Evolutionary conservation across 257 asterid species (phyloP), one percentile per base, ranked within the genome.

Genomic region (Echites panduratus): DNA sequence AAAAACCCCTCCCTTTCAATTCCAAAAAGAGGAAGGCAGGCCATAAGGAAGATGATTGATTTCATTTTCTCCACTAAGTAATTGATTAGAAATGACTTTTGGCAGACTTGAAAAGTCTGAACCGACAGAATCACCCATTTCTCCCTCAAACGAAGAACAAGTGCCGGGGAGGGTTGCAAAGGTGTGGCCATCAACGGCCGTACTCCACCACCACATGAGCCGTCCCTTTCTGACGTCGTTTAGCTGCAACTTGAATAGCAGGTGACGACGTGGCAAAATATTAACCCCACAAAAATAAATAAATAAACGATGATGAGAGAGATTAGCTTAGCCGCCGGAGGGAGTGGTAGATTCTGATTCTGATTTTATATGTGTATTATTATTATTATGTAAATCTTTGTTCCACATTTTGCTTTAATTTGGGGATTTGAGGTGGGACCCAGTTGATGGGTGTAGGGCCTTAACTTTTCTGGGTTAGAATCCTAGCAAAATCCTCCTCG

Each of bases 401-500:
- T 54, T 64, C 66, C 59, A 53, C 59, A 20, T 53, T 19, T 2
- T 53, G 22, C 9, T 19, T 19, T 0, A 7, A n/a, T 20, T 1
- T 4, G 22, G n/a, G 38, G 38, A 3, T 1, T 32, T 32, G 38
- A 32, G 38, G 38, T 32, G 38, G 38, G 38, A 3, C 3, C 38
- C 38, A 32, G 2, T 32, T 32, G 27, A n/a, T 22, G 59, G 27
- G 22, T 35, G 52, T 9, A 5, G 20, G 53, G 19, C 4, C 29
- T 29, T 17, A 1, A 43, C 3, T 38, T 9, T 16, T 49, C 13
- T 49, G 54, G 57, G 20, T 26, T 1, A 44, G 62, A 52, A 73
- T 80, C 71, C 54, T 49, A 53, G 22, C 35, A 24, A 69, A 32
- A 75, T 81, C 80, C 66, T 53, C 59, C 65, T 81, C 40, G 62